phyloP scores from a whole-genome alignment of 1,284 basidiomycete species.

The Moesziomyces parantarcticus region DNA sequence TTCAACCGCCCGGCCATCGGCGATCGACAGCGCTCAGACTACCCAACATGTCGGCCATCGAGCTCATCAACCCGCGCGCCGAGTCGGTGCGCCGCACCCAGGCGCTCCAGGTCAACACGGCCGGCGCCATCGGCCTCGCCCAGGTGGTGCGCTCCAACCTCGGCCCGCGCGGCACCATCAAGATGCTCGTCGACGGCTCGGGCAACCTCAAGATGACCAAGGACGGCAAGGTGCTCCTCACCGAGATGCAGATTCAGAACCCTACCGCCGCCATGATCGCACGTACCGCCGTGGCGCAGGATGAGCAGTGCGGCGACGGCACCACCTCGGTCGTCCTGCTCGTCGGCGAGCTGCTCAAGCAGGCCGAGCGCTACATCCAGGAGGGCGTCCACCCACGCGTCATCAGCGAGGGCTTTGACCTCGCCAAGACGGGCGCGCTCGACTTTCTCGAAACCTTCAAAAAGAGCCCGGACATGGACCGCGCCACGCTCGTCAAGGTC shows the following conservation, averaged over 20 bases:
- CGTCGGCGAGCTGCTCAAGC: slow-evolving; percentile 96
- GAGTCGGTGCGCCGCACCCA: slow-evolving; percentile 92
- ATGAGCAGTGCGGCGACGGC: slow-evolving; percentile 98
- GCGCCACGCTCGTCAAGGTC: slow-evolving; percentile 89
- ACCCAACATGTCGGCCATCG: slow-evolving; percentile 63
- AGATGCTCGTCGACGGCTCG: slow-evolving; percentile 99
- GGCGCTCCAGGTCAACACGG: slow-evolving; percentile 84
- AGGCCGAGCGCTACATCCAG: slow-evolving; percentile 96
- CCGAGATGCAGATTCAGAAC: slow-evolving; percentile 99
- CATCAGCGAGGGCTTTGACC: slow-evolving; percentile 92
- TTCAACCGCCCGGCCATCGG: neutral
- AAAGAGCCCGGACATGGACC: slow-evolving; percentile 80
- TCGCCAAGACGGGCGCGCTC: slow-evolving; percentile 94
- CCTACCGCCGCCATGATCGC: slow-evolving; percentile 99
- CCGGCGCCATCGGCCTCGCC: slow-evolving; percentile 95
- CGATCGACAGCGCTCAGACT: neutral
- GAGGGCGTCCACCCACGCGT: slow-evolving; percentile 99
- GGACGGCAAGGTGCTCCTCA: slow-evolving; percentile 97
- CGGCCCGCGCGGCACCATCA: slow-evolving; percentile 81
- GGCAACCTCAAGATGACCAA: slow-evolving; percentile 99
- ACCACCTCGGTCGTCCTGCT: slow-evolving; percentile 97
- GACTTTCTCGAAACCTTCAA: slow-evolving; percentile 92
- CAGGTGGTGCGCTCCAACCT: slow-evolving; percentile 97
- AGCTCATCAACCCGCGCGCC: slow-evolving; percentile 72
- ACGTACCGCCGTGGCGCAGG: slow-evolving; percentile 95